Evolutionary conservation across 352 stramenopile species (phyloP), one percentile per base, ranked within the genome.

Genomic region (Ophiocytium majus): DNA sequence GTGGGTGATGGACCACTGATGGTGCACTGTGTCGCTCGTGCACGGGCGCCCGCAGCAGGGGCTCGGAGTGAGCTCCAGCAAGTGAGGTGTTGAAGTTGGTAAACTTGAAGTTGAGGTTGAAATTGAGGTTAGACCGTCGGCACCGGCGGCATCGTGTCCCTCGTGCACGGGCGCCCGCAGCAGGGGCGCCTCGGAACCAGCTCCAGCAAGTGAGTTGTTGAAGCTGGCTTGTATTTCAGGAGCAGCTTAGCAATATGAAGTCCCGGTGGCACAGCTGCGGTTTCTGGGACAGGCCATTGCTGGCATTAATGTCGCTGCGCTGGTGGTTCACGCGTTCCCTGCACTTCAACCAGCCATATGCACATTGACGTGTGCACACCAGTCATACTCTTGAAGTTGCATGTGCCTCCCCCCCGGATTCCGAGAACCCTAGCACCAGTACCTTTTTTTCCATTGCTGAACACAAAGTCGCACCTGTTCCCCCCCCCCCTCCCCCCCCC

Each of bases 111-210:
- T 57, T 57, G 43, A 57, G 43, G 14, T 57, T 57, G 43, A 57
- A 57, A 14, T 57, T n/a, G n/a, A n/a, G n/a, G n/a, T n/a, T 49
- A 79, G n/a, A n/a, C 75, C 31, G 17, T 81, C 32, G 75, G 32
- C 31, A 17, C 10, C 36, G 75, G 37, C 50, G 66, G 66, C 32
- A 43, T 78, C 5, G 50, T 81, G 50, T 17, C 75, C 1, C 36
- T 81, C 37, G 75, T 81, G 75, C 75, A 81, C 36, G 75, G 75
- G n/a, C 37, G 75, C 10, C 75, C 75, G 19, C 75, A 81, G 75
- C 35, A 81, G 32, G 75, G 32, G 5, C 31, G 32, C 31, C 31
- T 81, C 31, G 9, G 50, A n/a, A 10, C 75, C 50, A 81, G 75
- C 75, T 37, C 75, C 32, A 81, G 75, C 75, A 37, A 33, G 75